These are phyloP conservation scores for Nannochloris sp. DNA, from an alignment of 139 green algal species.

Conservation along the genomic window DNA sequence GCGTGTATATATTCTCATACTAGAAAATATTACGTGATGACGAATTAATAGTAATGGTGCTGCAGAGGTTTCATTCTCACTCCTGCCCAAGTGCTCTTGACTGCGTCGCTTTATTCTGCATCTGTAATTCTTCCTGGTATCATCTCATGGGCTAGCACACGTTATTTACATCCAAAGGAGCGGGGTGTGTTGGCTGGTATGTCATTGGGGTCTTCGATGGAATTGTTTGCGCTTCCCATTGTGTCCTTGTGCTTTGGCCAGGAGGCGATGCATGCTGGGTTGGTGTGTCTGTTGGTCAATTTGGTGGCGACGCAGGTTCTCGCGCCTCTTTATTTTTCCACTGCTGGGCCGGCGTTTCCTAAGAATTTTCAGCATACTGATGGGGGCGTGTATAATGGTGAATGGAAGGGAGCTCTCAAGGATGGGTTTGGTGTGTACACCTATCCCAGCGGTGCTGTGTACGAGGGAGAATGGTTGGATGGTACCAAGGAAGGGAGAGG, in stretches of 20 bases:
- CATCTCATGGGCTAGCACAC: slow-evolving; percentile 13
- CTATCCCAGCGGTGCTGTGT: slow-evolving; percentile 58
- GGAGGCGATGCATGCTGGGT: slow-evolving; percentile 18
- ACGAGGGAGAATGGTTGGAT: slow-evolving; percentile 68
- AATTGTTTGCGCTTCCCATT: slow-evolving; percentile 15
- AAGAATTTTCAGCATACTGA: slow-evolving; percentile 59
- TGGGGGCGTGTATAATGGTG: slow-evolving; percentile 60
- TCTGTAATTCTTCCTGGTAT: background rate
- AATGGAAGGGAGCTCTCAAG: slow-evolving; percentile 67
- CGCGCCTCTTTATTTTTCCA: slow-evolving; percentile 40
- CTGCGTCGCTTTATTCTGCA: background rate
- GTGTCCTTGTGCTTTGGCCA: slow-evolving; percentile 14
- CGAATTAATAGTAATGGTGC: no score
- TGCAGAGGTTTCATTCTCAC: background rate
- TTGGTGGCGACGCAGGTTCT: slow-evolving; percentile 7
- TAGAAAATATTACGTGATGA: no score
- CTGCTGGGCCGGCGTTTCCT: slow-evolving; percentile 48
- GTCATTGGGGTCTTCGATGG: slow-evolving; percentile 13
- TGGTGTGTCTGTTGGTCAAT: slow-evolving; percentile 23
- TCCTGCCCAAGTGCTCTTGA: background rate
- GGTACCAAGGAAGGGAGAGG: slow-evolving; percentile 67
- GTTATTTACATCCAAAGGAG: slow-evolving; percentile 22
- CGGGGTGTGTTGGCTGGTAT: slow-evolving; percentile 20
- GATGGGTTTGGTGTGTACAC: slow-evolving; percentile 65
- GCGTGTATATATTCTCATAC: background rate